Evolutionary conservation across 208 protist species (phyloP).

Genomic region (Trypanosoma boissoni): DNA sequence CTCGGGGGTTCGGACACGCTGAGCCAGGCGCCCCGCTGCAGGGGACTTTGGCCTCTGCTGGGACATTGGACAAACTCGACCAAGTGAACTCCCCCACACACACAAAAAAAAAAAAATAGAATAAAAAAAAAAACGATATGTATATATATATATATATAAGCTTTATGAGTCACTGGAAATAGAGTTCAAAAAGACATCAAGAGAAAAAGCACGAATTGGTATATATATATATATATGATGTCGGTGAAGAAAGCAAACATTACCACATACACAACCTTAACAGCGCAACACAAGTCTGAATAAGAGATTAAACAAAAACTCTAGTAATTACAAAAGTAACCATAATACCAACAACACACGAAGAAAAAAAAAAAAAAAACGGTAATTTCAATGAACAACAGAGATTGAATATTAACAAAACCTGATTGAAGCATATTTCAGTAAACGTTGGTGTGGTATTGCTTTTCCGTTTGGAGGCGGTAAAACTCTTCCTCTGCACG

Average conservation of each 20-base stretch:
- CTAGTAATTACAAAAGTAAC: too few species aligned
- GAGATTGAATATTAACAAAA: background rate
- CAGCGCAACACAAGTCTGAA: too few species aligned
- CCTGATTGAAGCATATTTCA: background rate
- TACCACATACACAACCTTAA: too few species aligned
- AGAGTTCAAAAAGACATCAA: too few species aligned
- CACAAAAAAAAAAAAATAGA: background rate
- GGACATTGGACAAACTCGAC: background rate
- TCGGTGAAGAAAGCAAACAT: too few species aligned
- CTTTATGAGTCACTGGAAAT: too few species aligned
- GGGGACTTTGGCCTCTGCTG: constrained; percentile 17
- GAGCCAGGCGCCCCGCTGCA: background rate
- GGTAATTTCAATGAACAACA: background rate
- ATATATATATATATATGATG: too few species aligned
- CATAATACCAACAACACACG: background rate
- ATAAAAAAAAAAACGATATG: background rate
- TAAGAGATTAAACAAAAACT: too few species aligned
- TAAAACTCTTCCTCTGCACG: constrained; percentile 49
- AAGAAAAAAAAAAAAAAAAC: constrained; percentile 2
- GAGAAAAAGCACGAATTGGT: too few species aligned
- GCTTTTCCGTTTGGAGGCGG: constrained; percentile 34
- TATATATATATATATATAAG: constrained; percentile 1
- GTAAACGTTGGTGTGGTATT: background rate
- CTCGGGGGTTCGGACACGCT: constrained; percentile 1
- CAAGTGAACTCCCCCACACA: background rate